phyloP scores from a whole-genome alignment of 2,329 filamentous ascomycete genomes.

The Clonostachys byssicola region DNA sequence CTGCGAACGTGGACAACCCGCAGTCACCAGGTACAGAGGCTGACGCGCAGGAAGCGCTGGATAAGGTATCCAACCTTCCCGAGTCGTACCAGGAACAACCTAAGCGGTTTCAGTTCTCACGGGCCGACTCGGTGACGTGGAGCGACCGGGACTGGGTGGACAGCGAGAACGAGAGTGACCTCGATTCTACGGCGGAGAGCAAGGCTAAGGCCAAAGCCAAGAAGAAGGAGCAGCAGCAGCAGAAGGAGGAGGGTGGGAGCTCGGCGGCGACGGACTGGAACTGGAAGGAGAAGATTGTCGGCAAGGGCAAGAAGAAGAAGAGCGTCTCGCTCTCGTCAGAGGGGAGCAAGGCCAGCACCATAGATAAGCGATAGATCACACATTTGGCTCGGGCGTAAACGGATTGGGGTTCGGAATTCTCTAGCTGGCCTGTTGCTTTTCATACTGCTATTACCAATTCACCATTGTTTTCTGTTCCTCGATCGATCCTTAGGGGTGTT shows the following conservation, averaged over 20 bases:
- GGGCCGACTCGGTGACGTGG: conserved; percentile 57
- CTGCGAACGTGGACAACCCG: conserved; percentile 2
- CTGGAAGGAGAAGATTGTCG: conserved; percentile 52
- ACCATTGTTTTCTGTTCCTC: no score
- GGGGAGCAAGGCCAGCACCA: no score
- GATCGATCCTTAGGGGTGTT: no score
- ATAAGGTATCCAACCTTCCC: conserved; percentile 41
- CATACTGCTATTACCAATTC: no score
- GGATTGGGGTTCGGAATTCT: no score
- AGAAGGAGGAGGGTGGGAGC: conserved; percentile 13
- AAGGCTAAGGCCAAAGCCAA: conserved; percentile 8
- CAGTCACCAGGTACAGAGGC: conserved; percentile 11
- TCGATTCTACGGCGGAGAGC: conserved; percentile 14
- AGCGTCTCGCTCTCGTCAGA: background rate
- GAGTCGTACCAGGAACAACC: conserved; percentile 5
- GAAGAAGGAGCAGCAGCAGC: conserved; percentile 11
- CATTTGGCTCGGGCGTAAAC: no score
- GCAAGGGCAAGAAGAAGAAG: conserved; percentile 22
- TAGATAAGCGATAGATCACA: no score
- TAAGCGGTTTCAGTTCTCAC: conserved; percentile 6
- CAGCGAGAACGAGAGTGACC: conserved; percentile 40
- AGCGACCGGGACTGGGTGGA: conserved; percentile 62
- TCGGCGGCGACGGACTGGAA: conserved; percentile 32
- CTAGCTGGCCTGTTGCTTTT: no score
- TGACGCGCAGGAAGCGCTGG: conserved; percentile 29